Conservation (phyloP, 2,329 filamentous ascomycete genomes). For the Trichoderma cornu-damae region DNA sequence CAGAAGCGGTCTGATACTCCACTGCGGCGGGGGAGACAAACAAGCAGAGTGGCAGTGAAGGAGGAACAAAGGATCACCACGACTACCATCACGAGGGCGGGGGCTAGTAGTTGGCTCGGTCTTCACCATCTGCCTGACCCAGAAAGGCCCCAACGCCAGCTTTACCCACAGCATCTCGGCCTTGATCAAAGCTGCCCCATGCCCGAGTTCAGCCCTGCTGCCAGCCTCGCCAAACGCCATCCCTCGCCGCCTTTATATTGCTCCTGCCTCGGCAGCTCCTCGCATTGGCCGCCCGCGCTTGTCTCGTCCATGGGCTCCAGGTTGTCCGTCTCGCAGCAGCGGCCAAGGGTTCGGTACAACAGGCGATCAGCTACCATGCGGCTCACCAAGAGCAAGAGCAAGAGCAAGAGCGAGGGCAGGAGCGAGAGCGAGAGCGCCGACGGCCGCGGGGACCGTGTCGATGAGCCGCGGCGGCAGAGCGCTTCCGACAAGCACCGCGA, state of each 20-base stretch:
- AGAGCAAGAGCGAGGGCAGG: no score
- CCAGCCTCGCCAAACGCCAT: neutral
- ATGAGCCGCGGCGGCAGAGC: neutral
- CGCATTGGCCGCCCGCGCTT: neutral
- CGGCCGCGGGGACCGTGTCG: neutral
- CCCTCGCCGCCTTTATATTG: slow-evolving; percentile 6
- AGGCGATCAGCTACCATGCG: neutral
- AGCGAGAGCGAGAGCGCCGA: neutral
- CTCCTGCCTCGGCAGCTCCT: neutral
- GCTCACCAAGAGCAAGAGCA: neutral
- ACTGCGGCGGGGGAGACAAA: neutral
- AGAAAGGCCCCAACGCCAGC: neutral
- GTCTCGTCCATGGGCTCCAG: neutral
- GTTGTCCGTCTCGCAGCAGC: neutral
- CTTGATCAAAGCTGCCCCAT: neutral
- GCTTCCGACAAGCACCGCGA: neutral
- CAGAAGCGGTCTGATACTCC: neutral
- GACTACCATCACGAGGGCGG: neutral
- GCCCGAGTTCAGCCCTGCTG: slow-evolving; percentile 4
- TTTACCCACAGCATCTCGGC: neutral
- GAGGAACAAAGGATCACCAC: neutral
- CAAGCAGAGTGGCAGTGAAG: neutral
- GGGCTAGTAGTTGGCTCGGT: neutral
- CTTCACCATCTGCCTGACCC: neutral
- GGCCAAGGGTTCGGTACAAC: neutral